Conservation (phyloP, 805 yeast genomes). For the Grigorovia yakushimaensis region DNA sequence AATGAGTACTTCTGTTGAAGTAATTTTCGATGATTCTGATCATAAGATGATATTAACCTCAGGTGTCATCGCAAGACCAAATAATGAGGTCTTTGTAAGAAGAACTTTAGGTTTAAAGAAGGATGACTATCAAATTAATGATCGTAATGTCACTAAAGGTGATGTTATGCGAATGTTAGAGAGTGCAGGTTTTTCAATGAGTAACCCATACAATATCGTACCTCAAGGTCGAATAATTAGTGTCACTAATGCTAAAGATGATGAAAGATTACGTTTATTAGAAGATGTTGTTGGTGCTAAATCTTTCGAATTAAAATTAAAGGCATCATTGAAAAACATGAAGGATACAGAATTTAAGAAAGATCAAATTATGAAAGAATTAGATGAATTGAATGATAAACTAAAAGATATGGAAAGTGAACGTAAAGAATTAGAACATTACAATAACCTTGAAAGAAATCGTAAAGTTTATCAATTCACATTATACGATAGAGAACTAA, state of each 20-base stretch:
- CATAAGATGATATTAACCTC: constrained; percentile 53
- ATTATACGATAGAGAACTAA: constrained; percentile 66
- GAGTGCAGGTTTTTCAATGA: constrained; percentile 83
- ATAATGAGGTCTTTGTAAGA: constrained; percentile 59
- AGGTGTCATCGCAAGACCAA: constrained; percentile 25
- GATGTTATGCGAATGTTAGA: constrained; percentile 78
- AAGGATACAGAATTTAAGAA: constrained; percentile 57
- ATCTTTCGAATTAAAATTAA: constrained; percentile 72
- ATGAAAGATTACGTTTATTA: constrained; percentile 65
- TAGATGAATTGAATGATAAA: constrained; percentile 59
- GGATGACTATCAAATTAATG: constrained; percentile 82
- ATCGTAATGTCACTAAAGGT: constrained; percentile 64
- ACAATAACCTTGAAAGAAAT: constrained; percentile 54
- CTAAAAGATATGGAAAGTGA: constrained; percentile 74
- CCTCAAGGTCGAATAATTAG: constrained; percentile 92
- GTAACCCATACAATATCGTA: constrained; percentile 90
- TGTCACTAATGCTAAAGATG: constrained; percentile 79
- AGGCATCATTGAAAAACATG: constrained; percentile 76
- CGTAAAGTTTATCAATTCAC: constrained; percentile 68
- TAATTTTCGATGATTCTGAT: constrained; percentile 73
- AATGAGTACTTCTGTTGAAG: constrained; percentile 88
- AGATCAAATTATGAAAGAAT: constrained; percentile 63
- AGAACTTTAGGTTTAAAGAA: constrained; percentile 90
- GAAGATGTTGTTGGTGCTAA: constrained; percentile 95
- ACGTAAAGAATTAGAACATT: constrained; percentile 61